phyloP scores from a whole-genome alignment of 2,329 filamentous ascomycete genomes.

The Furcasterigmium furcatum region DNA sequence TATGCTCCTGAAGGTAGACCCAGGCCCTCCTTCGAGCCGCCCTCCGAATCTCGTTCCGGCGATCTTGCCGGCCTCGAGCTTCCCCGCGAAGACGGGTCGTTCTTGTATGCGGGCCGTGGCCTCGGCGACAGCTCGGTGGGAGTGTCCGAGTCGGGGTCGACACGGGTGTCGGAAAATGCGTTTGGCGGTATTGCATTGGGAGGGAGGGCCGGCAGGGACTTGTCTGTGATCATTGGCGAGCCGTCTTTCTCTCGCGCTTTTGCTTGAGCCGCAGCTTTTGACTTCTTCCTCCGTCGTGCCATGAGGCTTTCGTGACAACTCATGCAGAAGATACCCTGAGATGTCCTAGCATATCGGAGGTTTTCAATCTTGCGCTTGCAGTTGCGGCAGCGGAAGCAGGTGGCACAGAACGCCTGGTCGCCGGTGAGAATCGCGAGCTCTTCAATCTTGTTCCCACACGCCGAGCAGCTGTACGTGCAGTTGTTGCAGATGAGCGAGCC shows the following conservation, averaged over 20 bases:
- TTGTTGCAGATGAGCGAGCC: constrained; percentile 99
- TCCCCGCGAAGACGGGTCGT: constrained; percentile 53
- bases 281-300: constrained; percentile 85
- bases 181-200: constrained; percentile 65
- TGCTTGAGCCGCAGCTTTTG: constrained; percentile 62
- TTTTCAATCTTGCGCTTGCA: constrained; percentile 99
- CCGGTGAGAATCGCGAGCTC: constrained; percentile 96
- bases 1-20: constrained; percentile 75
- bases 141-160: constrained; percentile 58
- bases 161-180: constrained; percentile 58
- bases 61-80: constrained; percentile 51
- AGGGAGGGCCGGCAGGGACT: constrained; percentile 87
- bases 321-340: constrained; percentile 99
- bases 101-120: constrained; percentile 49
- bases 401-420: constrained; percentile 96
- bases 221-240: constrained; percentile 74
- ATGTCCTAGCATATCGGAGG: constrained; percentile 92
- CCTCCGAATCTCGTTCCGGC: constrained; percentile 46
- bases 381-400: constrained; percentile 95
- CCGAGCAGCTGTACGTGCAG: constrained; percentile 98
- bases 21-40: constrained; percentile 48
- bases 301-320: constrained; percentile 96
- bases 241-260: constrained; percentile 62
- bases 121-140: constrained; percentile 68
- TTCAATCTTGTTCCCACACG: constrained; percentile 96